Evolutionary conservation across 75 land plant genomes (phyloP), one percentile per base, ranked within the genome.

Genomic region (Cunninghamia lanceolata): DNA sequence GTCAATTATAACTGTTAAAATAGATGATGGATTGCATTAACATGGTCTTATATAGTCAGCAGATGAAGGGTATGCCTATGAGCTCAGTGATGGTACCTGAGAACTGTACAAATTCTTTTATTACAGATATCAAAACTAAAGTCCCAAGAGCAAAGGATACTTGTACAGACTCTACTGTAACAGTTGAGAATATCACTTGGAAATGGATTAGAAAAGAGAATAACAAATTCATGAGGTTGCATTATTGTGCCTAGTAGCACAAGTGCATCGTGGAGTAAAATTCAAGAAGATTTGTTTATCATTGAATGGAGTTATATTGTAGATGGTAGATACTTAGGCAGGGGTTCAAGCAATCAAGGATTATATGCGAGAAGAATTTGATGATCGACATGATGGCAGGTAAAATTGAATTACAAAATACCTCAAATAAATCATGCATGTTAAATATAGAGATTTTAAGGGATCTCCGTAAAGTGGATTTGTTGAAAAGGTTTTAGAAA

Each of bases 211-310:
- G 16, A 30, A 10, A 7, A n/a, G 42, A 40, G n/a, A 59, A 42
- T 70, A 13, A 54, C 40, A 82, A 56, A 30, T n/a, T 80, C 82
- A 43, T 8, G 28, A 81, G 50, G 71, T 40, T 85, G 17, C 77
- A 15, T 36, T 86, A 86, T 86, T 45, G 85, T 92, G 83, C 96
- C 94, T 85, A 93, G 91, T 45, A 71, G 34, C 2, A 15, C 45
- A 9, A 38, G 85, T 84, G 85, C 40, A 8, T 40, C 88, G 1
- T 95, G 97, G 97, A 90, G 75, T 54, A 86, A 91, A 71, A 40
- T 34, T 38, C 96, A 94, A 43, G 79, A 39, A 46, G 90, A 91
- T 1, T 71, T 85, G 73, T 95, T 95, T 86, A 71, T 94, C 15
- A 92, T 95, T 46, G 97, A n/a, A n/a, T n/a, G n/a, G n/a, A n/a